Base-by-base conservation (phyloP, 2,329 filamentous ascomycete species). In the Cladosporium sp. region DNA sequence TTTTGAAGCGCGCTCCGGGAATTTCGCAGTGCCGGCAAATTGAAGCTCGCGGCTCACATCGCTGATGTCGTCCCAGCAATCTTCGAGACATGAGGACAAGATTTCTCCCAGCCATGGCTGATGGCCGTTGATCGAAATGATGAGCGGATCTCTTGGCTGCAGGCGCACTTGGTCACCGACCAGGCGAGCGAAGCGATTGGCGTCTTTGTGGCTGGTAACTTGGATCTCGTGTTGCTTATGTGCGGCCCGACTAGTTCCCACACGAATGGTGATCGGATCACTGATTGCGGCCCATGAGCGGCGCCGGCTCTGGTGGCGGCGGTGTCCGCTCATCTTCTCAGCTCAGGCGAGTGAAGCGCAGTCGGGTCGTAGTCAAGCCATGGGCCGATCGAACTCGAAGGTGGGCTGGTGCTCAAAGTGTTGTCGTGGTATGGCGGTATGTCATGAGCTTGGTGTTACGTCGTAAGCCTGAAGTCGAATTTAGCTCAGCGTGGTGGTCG, bases 11-110 rank as follows among this genome's bases (percentile, higher is more conserved):
- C 72, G 72, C 67, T 78, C 74, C 0, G 77, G 77, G 47, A 78
- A 77, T 52, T 76, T 74, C 69, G 77, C 75, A 1, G 75, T 75
- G 26, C 68, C 69, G 1, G 74, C 73, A 59, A 73, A 78, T 34
- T 78, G 76, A 2, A 78, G 73, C 38, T 75, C 73, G 21, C 75
- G 73, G 62, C 75, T 77, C 10, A 77, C 68, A 6, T 77, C 74
- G 12, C 74, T 69, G 41, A 77, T 74, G 15, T 75, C 72, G 4
- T 71, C 65, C 70, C 74, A 75, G 66, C 71, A 73, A 65, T 76
- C 72, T 41, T 75, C 71, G 61, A 78, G 73, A 67, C 76, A 78
- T 6, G 75, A 69, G 26, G 67, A 68, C 5, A 78, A 68, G 24
- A 78, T 69, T 14, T 77, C 70, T 55, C 74, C 71, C 6, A 78